These are phyloP conservation scores for Dissophora ornata DNA, from an alignment of 192 early-diverging fungal species.

Conservation along the genomic window DNA sequence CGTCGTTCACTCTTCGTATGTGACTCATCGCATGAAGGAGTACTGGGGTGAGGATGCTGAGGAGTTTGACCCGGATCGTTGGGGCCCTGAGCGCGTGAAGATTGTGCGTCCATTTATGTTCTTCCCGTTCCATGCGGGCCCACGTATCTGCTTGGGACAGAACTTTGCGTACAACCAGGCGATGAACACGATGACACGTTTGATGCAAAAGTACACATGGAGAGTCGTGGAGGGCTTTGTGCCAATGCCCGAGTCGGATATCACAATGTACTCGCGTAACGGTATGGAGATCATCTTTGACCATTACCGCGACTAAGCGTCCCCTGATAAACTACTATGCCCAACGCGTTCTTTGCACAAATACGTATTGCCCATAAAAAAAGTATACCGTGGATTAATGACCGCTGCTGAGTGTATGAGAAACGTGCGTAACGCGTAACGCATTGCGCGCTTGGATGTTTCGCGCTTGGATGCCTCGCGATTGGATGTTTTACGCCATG, in stretches of 20 bases:
- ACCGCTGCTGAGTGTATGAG: no score
- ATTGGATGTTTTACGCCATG: no score
- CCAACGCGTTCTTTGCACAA: no score
- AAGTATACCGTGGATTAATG: no score
- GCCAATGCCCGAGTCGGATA: conserved; percentile 40
- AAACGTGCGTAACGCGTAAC: no score
- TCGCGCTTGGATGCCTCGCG: no score
- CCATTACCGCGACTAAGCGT: conserved; percentile 18
- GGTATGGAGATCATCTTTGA: conserved; percentile 47
- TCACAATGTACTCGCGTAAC: conserved; percentile 43
- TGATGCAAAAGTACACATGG: conserved; percentile 37
- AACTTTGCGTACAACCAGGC: conserved; percentile 54
- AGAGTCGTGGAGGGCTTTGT: conserved; percentile 39
- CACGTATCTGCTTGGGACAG: conserved; percentile 48
- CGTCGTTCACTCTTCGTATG: conserved; percentile 47
- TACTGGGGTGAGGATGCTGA: conserved; percentile 60
- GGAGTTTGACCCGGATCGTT: conserved; percentile 63
- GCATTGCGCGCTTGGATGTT: no score
- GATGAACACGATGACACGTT: conserved; percentile 47
- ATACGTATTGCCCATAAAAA: no score
- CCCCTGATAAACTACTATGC: no score
- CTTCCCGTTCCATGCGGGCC: conserved; percentile 61
- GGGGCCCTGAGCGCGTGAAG: conserved; percentile 54
- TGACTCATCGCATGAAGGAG: conserved; percentile 53
- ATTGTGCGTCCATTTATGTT: conserved; percentile 53